These are phyloP conservation scores for Chiua sp. DNA, from an alignment of 1,284 basidiomycete genomes.

Conservation along the genomic window DNA sequence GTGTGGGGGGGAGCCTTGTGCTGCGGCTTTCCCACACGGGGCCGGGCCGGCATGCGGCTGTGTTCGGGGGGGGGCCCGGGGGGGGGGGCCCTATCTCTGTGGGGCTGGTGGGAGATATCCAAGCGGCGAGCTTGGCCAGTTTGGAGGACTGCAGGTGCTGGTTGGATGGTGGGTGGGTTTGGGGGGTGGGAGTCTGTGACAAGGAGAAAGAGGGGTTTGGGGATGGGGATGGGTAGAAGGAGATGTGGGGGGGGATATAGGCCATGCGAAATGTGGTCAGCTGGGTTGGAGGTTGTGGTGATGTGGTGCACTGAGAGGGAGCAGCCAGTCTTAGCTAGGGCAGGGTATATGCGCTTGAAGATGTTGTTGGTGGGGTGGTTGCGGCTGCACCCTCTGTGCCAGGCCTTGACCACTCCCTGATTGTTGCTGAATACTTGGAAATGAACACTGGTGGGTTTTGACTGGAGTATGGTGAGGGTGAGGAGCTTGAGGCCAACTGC, in stretches of 20 bases:
- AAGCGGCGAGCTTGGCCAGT: too few species aligned
- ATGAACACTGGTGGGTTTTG: rapidly evolving
- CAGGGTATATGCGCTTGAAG: constrained; percentile 29
- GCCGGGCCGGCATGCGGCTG: neutral
- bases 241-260: neutral
- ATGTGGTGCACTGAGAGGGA: neutral
- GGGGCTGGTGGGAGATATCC: neutral
- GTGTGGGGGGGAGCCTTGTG: neutral
- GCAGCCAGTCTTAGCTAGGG: neutral
- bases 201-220: neutral
- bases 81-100: too few species aligned
- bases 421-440: constrained; percentile 42
- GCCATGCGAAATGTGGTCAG: neutral
- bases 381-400: constrained; percentile 40
- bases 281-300: neutral
- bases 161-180: too few species aligned
- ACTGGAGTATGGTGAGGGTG: constrained; percentile 6
- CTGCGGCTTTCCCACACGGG: neutral
- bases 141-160: too few species aligned
- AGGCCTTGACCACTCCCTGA: constrained; percentile 44
- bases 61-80: too few species aligned
- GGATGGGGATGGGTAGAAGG: neutral
- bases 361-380: constrained; percentile 29
- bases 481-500: constrained; percentile 31
- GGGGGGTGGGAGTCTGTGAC: too few species aligned